Evolutionary conservation across 192 early-diverging fungal genomes (phyloP), one percentile per base, ranked within the genome.

Genomic region (Dissophora ornata): DNA sequence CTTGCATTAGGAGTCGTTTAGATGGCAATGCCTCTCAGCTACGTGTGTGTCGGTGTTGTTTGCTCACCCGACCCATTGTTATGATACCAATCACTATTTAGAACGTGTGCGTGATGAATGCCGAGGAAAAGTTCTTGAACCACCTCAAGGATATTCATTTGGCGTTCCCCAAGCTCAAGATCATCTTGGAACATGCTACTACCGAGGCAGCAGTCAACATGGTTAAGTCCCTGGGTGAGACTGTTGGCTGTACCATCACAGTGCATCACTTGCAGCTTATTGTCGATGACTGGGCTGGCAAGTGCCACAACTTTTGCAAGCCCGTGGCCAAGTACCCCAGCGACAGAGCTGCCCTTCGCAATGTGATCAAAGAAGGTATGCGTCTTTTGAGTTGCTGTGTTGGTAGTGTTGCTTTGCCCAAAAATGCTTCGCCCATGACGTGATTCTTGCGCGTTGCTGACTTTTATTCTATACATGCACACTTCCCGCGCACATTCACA

Each of bases 231-330:
- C 80, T 97, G 51, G 96, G 96, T 32, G 86, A 90, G 25, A 97
- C 95, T 13, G 95, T 99, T 12, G 97, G 87, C 0, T 97, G 96
- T 79, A 93, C 91, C 12, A 97, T 99, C 67, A 99, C 97, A 1
- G 91, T 97, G 5, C 97, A 99, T 81, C 96, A 99, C 74, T 79
- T 99, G 67, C 83, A 91, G 50, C 81, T 99, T 16, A 85, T 93
- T 29, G 91, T 97, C 0, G 97, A 99, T 70, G 96, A 99, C 80
- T 99, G 97, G 97, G 97, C 97, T 28, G 97, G 96, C 7, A 89
- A 95, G 67, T 91, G 90, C 57, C 97, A 99, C 69, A 88, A 96
- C 80, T 99, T 95, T 80, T 99, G 97, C 86, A 99, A 99, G 82
- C 97, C 97, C 29, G 97, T 99, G 22, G 97, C 97, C 29, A 99